phyloP scores from a whole-genome alignment of 176 grass and related monocot genomes.

The Melocanna baccifera region DNA sequence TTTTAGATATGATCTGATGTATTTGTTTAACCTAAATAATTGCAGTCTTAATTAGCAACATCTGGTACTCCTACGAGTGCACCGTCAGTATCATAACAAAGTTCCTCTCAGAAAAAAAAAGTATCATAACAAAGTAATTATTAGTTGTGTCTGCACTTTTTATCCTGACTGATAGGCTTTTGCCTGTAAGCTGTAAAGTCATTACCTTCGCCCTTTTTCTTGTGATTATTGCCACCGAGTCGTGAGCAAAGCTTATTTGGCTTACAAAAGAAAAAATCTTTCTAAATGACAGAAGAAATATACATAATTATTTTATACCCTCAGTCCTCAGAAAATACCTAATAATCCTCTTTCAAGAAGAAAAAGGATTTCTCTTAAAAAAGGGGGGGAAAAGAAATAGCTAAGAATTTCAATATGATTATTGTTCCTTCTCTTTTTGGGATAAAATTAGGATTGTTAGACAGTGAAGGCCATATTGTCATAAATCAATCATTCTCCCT shows the following conservation, averaged over 20 bases:
- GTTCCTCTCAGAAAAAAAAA: not conserved
- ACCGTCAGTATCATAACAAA: not conserved
- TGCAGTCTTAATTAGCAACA: not conserved
- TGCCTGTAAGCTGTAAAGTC: conserved; percentile 23
- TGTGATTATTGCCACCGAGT: conserved; percentile 25
- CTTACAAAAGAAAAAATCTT: not conserved
- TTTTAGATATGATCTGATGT: not conserved
- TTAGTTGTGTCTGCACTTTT: conserved; percentile 14
- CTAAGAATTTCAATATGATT: not conserved
- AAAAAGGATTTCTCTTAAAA: not conserved
- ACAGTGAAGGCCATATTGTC: not conserved
- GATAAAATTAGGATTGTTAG: not conserved
- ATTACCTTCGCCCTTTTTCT: conserved; percentile 6
- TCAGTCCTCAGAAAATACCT: not conserved
- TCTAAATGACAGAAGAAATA: not conserved
- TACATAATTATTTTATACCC: not conserved
- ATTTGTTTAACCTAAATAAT: not conserved
- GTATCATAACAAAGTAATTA: conserved; percentile 9
- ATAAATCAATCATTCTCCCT: not conserved
- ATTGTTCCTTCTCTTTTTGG: not conserved
- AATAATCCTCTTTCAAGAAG: not conserved
- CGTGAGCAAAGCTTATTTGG: not conserved
- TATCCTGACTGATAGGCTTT: conserved; percentile 7
- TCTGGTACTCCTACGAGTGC: not conserved
- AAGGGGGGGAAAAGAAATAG: no score